A percentile compares a stretch with the other conserved stretches of the same genome.
Conservation (phyloP, 306 rosid species). For the Quercus variabilis region DNA sequence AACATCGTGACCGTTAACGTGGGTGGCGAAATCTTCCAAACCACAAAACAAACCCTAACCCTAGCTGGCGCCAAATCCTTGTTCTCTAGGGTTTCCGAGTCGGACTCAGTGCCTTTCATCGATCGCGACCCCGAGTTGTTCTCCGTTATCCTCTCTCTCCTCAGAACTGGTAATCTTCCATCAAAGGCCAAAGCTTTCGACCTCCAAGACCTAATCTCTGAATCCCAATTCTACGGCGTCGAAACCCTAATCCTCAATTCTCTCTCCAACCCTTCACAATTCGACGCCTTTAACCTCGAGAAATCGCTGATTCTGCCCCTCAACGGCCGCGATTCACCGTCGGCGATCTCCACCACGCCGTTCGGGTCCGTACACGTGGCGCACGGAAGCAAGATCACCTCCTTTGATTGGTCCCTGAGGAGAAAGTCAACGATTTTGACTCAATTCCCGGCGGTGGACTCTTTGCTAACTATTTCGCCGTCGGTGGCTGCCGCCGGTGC, state of each 20-base stretch:
- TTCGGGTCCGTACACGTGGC: slow-evolving; percentile 78
- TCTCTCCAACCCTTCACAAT: slow-evolving; percentile 69
- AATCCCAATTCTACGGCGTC: slow-evolving; percentile 75
- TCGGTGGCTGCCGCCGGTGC: slow-evolving; percentile 80
- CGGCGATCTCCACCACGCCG: slow-evolving; percentile 63
- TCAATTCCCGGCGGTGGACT: slow-evolving; percentile 80
- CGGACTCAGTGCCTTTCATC: slow-evolving; percentile 40
- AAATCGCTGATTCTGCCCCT: slow-evolving; percentile 52
- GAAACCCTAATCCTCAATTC: slow-evolving; percentile 59
- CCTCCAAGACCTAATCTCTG: slow-evolving; percentile 68
- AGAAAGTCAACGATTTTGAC: slow-evolving; percentile 76
- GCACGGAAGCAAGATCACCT: slow-evolving; percentile 85
- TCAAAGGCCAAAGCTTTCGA: slow-evolving; percentile 75
- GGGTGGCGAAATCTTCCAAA: slow-evolving; percentile 82
- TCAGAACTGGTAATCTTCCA: slow-evolving; percentile 81
- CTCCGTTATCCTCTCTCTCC: slow-evolving; percentile 80
- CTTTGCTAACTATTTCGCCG: slow-evolving; percentile 68
- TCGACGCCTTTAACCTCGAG: slow-evolving; percentile 82
- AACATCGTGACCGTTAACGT: slow-evolving; percentile 72
- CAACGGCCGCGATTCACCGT: slow-evolving; percentile 76
- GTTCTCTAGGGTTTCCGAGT: slow-evolving; percentile 45
- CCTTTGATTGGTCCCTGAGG: slow-evolving; percentile 87
- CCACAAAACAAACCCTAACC: slow-evolving; percentile 78
- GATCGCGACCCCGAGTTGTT: slow-evolving; percentile 92
- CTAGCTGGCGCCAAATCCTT: slow-evolving; percentile 59